Percentiles rank a stretch among this genome's conserved stretches.
phyloP scores from a whole-genome alignment of 441 rosid genomes.

The Bruguiera hainesii region DNA sequence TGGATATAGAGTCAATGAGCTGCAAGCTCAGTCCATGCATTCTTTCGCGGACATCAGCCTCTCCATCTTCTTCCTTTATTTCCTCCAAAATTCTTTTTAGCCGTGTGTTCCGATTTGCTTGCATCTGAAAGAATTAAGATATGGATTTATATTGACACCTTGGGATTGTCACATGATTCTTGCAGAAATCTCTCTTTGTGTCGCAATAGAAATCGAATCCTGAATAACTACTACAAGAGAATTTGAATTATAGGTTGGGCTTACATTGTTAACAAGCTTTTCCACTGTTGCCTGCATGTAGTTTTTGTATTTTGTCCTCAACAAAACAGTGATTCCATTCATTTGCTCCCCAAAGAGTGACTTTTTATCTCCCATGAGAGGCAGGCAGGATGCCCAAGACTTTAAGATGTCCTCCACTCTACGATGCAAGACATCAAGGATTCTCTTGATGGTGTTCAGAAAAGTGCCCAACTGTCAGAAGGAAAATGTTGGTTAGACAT shows the following conservation, averaged over 20 bases:
- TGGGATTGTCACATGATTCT: neutral
- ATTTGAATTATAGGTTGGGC: conserved; percentile 10
- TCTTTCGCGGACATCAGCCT: conserved; percentile 77
- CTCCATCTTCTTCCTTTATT: conserved; percentile 88
- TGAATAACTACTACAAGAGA: neutral
- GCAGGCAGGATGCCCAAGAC: conserved; percentile 90
- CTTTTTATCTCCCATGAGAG: conserved; percentile 65
- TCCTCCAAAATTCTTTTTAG: conserved; percentile 88
- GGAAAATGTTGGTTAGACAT: conserved; percentile 16
- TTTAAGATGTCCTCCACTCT: conserved; percentile 79
- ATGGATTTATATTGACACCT: no score
- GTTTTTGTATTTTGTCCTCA: conserved; percentile 91
- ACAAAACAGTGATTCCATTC: conserved; percentile 81
- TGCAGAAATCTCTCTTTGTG: neutral
- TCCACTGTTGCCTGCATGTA: conserved; percentile 88
- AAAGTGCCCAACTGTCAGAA: conserved; percentile 76
- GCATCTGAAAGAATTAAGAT: conserved; percentile 45
- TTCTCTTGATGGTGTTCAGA: conserved; percentile 85
- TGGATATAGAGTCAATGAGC: conserved; percentile 65
- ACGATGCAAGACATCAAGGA: conserved; percentile 80
- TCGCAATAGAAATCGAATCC: neutral
- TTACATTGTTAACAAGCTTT: conserved; percentile 84
- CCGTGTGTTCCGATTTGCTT: conserved; percentile 63
- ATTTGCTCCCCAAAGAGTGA: conserved; percentile 82
- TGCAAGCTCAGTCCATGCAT: conserved; percentile 78